Evolutionary conservation across 129 eudicot species (phyloP), one percentile per base, ranked within the genome.

Genomic region (Saussurea involucrata): DNA sequence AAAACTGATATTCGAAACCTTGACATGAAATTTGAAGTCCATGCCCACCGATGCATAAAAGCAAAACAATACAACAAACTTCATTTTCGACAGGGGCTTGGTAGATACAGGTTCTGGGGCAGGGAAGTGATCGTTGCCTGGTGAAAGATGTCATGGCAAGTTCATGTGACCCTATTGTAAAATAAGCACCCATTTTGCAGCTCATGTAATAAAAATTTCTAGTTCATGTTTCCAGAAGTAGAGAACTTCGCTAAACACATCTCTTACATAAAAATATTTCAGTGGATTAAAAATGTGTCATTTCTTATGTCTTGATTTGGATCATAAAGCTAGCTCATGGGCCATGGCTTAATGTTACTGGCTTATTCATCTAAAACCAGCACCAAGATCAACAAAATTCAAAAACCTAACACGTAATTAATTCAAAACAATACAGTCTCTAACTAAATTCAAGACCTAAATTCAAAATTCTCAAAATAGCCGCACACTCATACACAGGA

Each of bases 301-400:
- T 46, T 46, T 46, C 58, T 4, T n/a, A 49, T 17, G 60, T 5
- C 60, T 17, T 49, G 22, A 49, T 49, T n/a, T 49, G 60, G 60
- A 49, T 49, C 8, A 49, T 49, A 49, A 49, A 49, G 8, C 60
- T n/a, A 49, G 8, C 21, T 49, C 20, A 49, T 49, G 60, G 60
- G 2, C 9, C 61, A 53, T 53, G 61, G 61, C 22, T 53, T 53
- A 53, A 53, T 49, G 21, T 49, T 17, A 44, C 20, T 44, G n/a
- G 57, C 18, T 49, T 49, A 49, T 15, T 49, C 58, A 49, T 11
- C 58, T 49, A 32, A 72, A 29, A 8, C 64, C 37, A 20, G n/a
- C 75, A 71, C 76, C 10, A 27, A 49, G 27, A 71, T 71, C 66
- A 28, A 73, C 34, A 73, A 32, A 58, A 73, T 22, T 34, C 55